Base-by-base conservation (phyloP, 2,329 filamentous ascomycete species). In the Epichloe scottii region DNA sequence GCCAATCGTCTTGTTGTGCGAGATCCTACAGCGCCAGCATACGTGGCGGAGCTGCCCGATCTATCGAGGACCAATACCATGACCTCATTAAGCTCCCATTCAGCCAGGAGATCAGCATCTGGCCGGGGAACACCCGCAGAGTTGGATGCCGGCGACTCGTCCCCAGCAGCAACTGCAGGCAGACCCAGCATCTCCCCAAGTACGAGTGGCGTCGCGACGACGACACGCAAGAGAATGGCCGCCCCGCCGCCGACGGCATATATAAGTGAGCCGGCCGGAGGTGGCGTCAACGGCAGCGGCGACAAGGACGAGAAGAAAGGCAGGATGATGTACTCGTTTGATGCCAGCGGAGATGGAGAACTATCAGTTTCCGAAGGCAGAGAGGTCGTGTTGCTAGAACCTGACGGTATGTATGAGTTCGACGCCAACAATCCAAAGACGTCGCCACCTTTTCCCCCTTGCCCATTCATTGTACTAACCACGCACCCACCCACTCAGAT, bases 251-350 rank as follows among this genome's bases (percentile, higher is more conserved):
- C 93, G 5, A 63, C 82, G 6, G 78, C 87, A 34, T 97, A 95
- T 62, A 76, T 93, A 54, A 85, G 80, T 56, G 78, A 85, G 54
- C 67, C 83, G 38, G 78, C 84, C 5, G 75, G 79, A 59, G 69
- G 69, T 62, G 55, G 70, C 15, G 62, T 69, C 0, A 76, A 77
- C 53, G 74, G 72, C 23, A 51, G 51, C 11, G 64, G 64, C 3
- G 55, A 62, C 15, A 63, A 60, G 51, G 62, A 64, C 8, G 63
- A 74, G 51, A 82, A 82, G 56, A 85, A 76, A 64, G 91, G 87
- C 46, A 94, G 84, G 68, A 95, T 97, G 90, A 59, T 96, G 1
- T 98, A 96, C 63, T 60, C 79, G 0, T 98, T 96, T 61, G 84
- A 94, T 56, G 86, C 84, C 8, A 84, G 75, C 49, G 85, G 84